Conservation (phyloP, 2,329 filamentous ascomycete species). For the Fusarium verticillioides region DNA sequence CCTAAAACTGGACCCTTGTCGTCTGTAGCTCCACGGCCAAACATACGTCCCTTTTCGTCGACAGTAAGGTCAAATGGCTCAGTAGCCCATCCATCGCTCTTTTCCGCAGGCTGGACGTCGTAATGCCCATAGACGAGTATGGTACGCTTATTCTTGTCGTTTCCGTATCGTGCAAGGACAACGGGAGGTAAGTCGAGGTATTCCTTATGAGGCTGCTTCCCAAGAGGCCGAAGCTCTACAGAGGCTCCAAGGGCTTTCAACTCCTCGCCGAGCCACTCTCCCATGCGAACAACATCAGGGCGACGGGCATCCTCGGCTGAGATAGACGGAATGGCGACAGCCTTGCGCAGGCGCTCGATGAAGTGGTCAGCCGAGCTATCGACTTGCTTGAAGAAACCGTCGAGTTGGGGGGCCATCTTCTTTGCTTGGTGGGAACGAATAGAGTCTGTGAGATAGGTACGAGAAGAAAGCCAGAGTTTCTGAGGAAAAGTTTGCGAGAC, state of each 20-base stretch:
- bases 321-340: slow-evolving; percentile 95
- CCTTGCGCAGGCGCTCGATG: slow-evolving; percentile 89
- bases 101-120: slow-evolving; percentile 94
- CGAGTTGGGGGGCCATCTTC: slow-evolving; percentile 91
- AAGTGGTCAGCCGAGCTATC: slow-evolving; percentile 82
- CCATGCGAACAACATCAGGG: slow-evolving; percentile 96
- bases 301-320: slow-evolving; percentile 91
- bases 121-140: slow-evolving; percentile 99
- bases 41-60: slow-evolving; percentile 94
- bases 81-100: slow-evolving; percentile 94
- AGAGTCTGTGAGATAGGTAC: slow-evolving; percentile 64
- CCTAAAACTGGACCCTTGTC: slow-evolving; percentile 98
- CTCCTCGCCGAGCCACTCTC: slow-evolving; percentile 86
- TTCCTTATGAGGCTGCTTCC: slow-evolving; percentile 92
- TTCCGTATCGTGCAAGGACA: slow-evolving; percentile 90
- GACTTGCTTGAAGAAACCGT: slow-evolving; percentile 93
- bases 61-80: slow-evolving; percentile 91
- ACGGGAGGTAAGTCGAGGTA: slow-evolving; percentile 92
- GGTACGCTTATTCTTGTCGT: slow-evolving; percentile 90
- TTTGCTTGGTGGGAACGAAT: slow-evolving; percentile 69
- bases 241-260: slow-evolving; percentile 85
- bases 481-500: slow-evolving; percentile 30
- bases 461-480: slow-evolving; percentile 38
- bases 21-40: slow-evolving; percentile 92
- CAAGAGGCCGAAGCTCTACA: slow-evolving; percentile 86